Conservation (phyloP, 768 basidiomycete genomes). For the Ramaria sp. region DNA sequence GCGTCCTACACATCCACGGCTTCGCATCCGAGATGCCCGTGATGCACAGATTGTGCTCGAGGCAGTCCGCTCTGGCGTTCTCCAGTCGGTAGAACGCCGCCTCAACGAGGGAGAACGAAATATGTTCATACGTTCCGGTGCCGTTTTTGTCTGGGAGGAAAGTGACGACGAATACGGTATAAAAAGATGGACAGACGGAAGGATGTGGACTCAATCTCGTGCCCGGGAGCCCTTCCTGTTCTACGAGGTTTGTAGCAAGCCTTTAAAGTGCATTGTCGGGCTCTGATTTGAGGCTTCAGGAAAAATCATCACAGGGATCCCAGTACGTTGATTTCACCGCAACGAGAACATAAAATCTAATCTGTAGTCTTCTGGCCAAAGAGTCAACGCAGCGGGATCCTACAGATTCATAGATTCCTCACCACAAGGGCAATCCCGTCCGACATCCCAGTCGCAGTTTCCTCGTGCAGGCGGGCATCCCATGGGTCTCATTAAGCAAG, state of each 20-base stretch:
- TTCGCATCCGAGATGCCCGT: constrained; percentile 54
- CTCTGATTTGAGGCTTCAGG: not conserved
- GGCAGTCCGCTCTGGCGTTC: constrained; percentile 44
- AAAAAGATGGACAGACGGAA: constrained; percentile 63
- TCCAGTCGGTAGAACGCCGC: constrained; percentile 41
- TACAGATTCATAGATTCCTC: constrained; percentile 52
- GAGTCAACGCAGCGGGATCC: constrained; percentile 9
- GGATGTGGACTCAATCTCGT: constrained; percentile 57
- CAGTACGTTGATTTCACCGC: constrained; percentile 3
- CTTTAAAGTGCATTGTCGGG: not conserved
- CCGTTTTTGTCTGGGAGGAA: constrained; percentile 64
- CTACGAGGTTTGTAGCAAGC: constrained; percentile 34
- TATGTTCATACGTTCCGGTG: constrained; percentile 45
- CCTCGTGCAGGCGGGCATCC: constrained; percentile 44
- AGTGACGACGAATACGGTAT: constrained; percentile 54
- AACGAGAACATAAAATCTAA: not conserved
- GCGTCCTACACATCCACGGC: constrained; percentile 51
- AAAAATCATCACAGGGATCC: constrained; percentile 3
- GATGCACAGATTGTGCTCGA: constrained; percentile 60
- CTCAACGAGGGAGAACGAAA: constrained; percentile 52
- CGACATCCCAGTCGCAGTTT: constrained; percentile 46
- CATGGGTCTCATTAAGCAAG: constrained; percentile 54
- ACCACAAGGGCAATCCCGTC: constrained; percentile 36
- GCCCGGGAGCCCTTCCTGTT: constrained; percentile 64
- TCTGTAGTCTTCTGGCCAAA: not conserved